phyloP scores from a whole-genome alignment of 169 alveolate genomes.

The Plasmodium sp. region DNA sequence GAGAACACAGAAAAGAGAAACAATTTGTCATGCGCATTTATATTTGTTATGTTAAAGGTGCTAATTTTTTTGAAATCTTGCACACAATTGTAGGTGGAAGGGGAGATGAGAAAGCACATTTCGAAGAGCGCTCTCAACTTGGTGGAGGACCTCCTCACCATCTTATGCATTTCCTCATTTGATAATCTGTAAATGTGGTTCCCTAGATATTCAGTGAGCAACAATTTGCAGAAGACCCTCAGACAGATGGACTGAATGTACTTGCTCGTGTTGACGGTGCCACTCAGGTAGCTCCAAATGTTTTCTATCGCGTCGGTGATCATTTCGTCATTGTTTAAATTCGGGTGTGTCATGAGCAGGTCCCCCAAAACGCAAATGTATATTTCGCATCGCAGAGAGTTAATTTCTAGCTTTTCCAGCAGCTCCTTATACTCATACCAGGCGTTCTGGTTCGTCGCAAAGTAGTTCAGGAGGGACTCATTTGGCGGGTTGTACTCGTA shows the following conservation, averaged over 20 bases:
- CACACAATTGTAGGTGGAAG: constrained; percentile 58
- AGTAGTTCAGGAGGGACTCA: constrained; percentile 21
- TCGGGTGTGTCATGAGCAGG: constrained; percentile 76
- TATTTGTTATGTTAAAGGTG: constrained; percentile 46
- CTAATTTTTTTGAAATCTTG: constrained; percentile 77
- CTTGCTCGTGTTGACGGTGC: constrained; percentile 75
- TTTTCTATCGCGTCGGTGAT: constrained; percentile 74
- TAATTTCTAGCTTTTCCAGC: constrained; percentile 76
- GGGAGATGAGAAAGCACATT: constrained; percentile 78
- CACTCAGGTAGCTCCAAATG: constrained; percentile 77
- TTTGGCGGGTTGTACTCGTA: constrained; percentile 60
- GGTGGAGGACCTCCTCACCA: constrained; percentile 51
- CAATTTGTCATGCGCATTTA: constrained; percentile 78
- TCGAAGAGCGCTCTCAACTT: constrained; percentile 78
- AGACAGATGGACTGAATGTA: constrained; percentile 79
- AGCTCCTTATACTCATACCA: constrained; percentile 69
- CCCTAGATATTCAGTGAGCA: constrained; percentile 69
- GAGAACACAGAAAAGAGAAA: constrained; percentile 73
- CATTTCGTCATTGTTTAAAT: constrained; percentile 36
- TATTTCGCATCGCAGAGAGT: constrained; percentile 81
- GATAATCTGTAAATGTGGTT: not conserved
- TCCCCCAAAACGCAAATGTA: constrained; percentile 80
- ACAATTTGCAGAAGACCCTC: constrained; percentile 72
- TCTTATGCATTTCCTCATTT: constrained; percentile 19
- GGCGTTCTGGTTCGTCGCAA: constrained; percentile 36